Base-by-base conservation (phyloP, 2,329 filamentous ascomycete species). In the Cordyceps fumosorosea region DNA sequence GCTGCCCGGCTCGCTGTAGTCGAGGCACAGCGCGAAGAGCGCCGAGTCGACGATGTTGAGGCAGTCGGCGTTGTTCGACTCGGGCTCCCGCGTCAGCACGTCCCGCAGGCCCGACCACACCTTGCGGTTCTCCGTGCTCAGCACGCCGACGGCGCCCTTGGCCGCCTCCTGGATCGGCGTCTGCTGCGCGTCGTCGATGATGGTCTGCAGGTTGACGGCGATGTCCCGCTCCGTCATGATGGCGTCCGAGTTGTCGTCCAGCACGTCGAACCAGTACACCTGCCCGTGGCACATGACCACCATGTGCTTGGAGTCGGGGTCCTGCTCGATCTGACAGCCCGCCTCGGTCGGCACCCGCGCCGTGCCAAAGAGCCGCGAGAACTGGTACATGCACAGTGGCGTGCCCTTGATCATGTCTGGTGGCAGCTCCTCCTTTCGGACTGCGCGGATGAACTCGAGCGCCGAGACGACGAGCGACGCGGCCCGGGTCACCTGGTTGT, bases 221-320 rank as follows among this genome's bases (percentile, higher is more conserved):
- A 99, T 84, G 69, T 99, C 95, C 73, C 91, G 93, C 75, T 98
- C 95, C 0, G 89, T 93, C 93, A 98, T 98, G 75, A 99, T 96
- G 62, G 96, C 79, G 73, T 99, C 95, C 7, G 90, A 90, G 74
- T 96, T 96, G 67, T 93, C 89, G 68, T 99, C 95, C 20, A 99
- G 80, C 2, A 97, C 93, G 74, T 99, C 95, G 69, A 99, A 99
- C 93, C 93, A 98, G 76, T 99, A 99, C 70, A 98, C 93, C 68
- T 99, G 95, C 1, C 95, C 95, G 66, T 93, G 90, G 71, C 91
- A 96, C 76, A 98, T 83, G 50, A 98, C 91, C 11, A 97, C 89
- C 44, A 99, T 81, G 73, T 99, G 95, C 76, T 92, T 96, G 3
- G 93, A 91, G n/a, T 88, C 85, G 0, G 92, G 90, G 69, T 98